A percentile compares a stretch with the other conserved stretches of the same genome.
These are phyloP conservation scores for Corniculantispora saksenae DNA, from an alignment of 2,329 filamentous ascomycete species.

Conservation along the genomic window DNA sequence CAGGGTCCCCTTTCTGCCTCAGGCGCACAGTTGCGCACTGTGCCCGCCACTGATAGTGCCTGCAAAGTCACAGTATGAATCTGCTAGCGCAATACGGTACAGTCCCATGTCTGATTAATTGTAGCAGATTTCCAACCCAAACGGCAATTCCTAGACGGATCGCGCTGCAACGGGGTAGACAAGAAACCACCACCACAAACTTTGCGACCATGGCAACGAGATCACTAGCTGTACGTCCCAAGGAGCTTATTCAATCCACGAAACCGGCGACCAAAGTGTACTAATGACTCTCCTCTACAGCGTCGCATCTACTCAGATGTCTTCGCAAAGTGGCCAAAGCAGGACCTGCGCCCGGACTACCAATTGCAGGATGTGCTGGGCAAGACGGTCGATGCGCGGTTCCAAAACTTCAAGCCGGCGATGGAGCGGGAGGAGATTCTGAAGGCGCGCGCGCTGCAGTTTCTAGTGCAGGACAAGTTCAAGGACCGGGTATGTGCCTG, in stretches of 20 bases:
- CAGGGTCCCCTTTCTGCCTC: slow-evolving; percentile 13
- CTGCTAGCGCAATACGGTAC: background rate
- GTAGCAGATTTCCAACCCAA: slow-evolving; percentile 3
- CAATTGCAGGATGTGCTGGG: slow-evolving; percentile 60
- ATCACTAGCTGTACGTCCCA: slow-evolving; percentile 12
- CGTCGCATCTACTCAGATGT: slow-evolving; percentile 40
- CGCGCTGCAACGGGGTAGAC: background rate
- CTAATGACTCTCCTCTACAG: slow-evolving; percentile 25
- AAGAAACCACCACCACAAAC: background rate
- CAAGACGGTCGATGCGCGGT: slow-evolving; percentile 38
- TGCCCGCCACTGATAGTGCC: accelerated
- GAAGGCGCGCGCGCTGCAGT: slow-evolving; percentile 61
- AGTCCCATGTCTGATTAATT: slow-evolving; percentile 12
- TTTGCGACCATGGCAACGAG: slow-evolving; percentile 13
- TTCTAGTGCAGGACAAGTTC: slow-evolving; percentile 61
- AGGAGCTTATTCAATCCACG: background rate
- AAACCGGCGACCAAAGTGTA: background rate
- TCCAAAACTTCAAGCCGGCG: slow-evolving; percentile 32
- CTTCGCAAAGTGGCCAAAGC: slow-evolving; percentile 61
- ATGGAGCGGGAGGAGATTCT: slow-evolving; percentile 52
- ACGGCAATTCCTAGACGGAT: slow-evolving; percentile 7
- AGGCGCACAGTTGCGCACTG: slow-evolving; percentile 12
- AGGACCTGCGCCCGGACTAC: slow-evolving; percentile 62
- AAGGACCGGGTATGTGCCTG: slow-evolving; percentile 50
- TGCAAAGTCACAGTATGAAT: background rate